Evolutionary conservation across 2,329 filamentous ascomycete species (phyloP).

Genomic region (Orbilia javanica): DNA sequence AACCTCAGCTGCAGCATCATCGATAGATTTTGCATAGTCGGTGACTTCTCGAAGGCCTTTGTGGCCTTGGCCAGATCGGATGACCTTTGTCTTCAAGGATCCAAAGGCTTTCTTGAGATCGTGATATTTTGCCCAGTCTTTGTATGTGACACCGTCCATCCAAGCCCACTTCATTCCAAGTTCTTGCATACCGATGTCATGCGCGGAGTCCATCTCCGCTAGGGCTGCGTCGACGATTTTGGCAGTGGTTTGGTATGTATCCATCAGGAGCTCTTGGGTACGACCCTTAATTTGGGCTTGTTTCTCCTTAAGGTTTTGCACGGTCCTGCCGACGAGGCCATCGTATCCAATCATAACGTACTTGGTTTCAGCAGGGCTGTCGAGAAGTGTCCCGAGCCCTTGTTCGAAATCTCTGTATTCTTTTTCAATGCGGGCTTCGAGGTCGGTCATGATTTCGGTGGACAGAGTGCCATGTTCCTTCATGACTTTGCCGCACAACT

Average conservation of each 20-base stretch:
- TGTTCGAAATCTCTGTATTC: slow-evolving; percentile 76
- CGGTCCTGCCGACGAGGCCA: slow-evolving; percentile 74
- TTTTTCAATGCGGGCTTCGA: slow-evolving; percentile 77
- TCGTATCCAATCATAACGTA: slow-evolving; percentile 59
- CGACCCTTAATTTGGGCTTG: slow-evolving; percentile 82
- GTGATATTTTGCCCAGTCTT: slow-evolving; percentile 97
- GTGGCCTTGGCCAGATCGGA: slow-evolving; percentile 80
- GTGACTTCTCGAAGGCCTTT: slow-evolving; percentile 72
- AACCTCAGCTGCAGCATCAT: slow-evolving; percentile 80
- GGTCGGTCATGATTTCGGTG: slow-evolving; percentile 56
- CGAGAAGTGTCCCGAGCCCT: slow-evolving; percentile 72
- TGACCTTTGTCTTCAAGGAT: slow-evolving; percentile 86
- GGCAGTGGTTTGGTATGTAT: slow-evolving; percentile 77
- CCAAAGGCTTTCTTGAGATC: slow-evolving; percentile 84
- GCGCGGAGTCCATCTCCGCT: slow-evolving; percentile 82
- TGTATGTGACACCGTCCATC: slow-evolving; percentile 95
- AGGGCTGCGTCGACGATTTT: slow-evolving; percentile 83
- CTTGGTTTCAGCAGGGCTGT: slow-evolving; percentile 46
- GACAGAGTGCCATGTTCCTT: slow-evolving; percentile 55
- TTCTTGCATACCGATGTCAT: slow-evolving; percentile 86
- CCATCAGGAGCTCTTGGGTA: slow-evolving; percentile 78
- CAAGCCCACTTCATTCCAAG: slow-evolving; percentile 96
- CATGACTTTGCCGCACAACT: slow-evolving; percentile 67
- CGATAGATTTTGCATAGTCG: slow-evolving; percentile 67
- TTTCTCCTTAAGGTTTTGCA: slow-evolving; percentile 79